Conservation (phyloP, 1,284 basidiomycete species). For the Rhodotorula sp. region DNA sequence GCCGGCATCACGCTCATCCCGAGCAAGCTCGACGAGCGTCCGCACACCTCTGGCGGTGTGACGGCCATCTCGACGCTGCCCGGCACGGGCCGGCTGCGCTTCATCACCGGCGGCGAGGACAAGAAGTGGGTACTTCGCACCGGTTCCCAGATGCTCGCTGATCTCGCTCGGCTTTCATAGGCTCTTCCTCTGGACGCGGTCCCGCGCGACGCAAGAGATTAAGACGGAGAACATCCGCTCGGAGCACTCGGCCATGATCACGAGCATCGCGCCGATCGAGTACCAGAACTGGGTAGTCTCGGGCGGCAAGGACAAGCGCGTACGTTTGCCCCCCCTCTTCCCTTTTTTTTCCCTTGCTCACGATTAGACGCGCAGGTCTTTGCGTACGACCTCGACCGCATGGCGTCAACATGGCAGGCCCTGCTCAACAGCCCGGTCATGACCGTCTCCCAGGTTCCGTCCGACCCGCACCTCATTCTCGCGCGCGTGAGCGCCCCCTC, state of each 20-base stretch:
- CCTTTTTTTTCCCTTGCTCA: too few species aligned
- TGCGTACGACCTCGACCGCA: constrained; percentile 17
- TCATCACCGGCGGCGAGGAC: constrained; percentile 36
- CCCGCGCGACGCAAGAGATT: constrained; percentile 19
- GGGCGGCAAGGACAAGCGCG: constrained; percentile 34
- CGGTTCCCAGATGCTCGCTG: background rate
- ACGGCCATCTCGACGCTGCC: constrained; percentile 22
- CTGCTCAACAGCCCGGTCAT: constrained; percentile 17
- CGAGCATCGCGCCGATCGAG: constrained; percentile 12
- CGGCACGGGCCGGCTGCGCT: constrained; percentile 20
- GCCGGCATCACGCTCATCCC: constrained; percentile 7
- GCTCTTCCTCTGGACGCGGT: constrained; percentile 35
- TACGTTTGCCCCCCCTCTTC: background rate
- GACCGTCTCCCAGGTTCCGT: constrained; percentile 20
- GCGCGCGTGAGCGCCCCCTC: constrained; percentile 13
- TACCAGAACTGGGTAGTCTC: constrained; percentile 23
- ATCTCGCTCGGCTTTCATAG: constrained; percentile 1
- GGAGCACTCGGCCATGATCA: constrained; percentile 30
- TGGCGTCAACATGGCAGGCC: constrained; percentile 24
- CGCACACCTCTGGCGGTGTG: constrained; percentile 32
- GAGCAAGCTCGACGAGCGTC: constrained; percentile 4
- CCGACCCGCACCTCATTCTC: constrained; percentile 34
- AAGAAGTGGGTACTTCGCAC: constrained; percentile 11
- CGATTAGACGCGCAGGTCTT: constrained; percentile 15
- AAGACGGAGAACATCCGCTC: constrained; percentile 16